phyloP scores from a whole-genome alignment of 306 rosid genomes.

The Sphenostylis stenocarpa region DNA sequence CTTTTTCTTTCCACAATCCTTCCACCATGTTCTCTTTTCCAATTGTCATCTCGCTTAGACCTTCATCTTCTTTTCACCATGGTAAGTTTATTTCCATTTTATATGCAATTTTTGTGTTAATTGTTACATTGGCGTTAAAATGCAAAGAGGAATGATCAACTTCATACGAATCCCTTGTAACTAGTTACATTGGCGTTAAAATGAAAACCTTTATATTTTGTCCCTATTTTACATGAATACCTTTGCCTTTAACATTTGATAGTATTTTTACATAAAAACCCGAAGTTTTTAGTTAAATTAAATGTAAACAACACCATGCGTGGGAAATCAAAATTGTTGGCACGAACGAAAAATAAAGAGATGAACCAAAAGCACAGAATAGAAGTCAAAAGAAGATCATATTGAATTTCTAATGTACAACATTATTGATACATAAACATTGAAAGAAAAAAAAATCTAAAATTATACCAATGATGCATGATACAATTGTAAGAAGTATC shows the following conservation, averaged over 20 bases:
- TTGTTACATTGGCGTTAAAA: no score
- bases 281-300: background rate
- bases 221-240: background rate
- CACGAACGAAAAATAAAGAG: background rate
- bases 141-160: background rate
- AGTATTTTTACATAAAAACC: background rate
- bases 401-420: constrained; percentile 29
- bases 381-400: constrained; percentile 17
- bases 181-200: background rate
- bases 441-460: constrained; percentile 8
- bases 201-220: background rate
- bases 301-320: background rate
- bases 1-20: background rate
- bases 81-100: background rate
- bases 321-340: background rate
- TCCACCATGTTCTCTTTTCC: background rate
- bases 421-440: constrained; percentile 6
- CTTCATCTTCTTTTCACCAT: background rate
- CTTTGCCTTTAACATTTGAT: background rate
- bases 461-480: constrained; percentile 30
- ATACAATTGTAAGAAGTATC: constrained; percentile 29
- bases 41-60: background rate
- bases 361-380: background rate
- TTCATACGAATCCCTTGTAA: background rate
- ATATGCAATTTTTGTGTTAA: background rate